A percentile compares a stretch with the other conserved stretches of the same genome.
These are phyloP conservation scores for Musa balbisiana DNA, from an alignment of 202 grass and related monocot genomes.

Conservation along the genomic window DNA sequence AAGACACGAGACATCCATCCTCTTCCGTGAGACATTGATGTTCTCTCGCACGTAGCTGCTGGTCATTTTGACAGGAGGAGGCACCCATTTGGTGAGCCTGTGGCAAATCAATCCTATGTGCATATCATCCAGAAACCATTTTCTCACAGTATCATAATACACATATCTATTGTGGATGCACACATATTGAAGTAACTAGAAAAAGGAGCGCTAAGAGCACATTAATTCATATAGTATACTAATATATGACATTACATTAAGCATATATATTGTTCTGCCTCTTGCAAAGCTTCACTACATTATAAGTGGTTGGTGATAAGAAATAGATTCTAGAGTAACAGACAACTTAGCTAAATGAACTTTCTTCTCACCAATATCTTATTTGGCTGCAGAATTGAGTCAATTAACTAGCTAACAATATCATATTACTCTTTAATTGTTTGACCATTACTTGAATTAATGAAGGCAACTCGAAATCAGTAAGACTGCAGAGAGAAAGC, in stretches of 20 bases:
- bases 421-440: not conserved
- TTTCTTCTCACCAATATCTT: too few relatives aligned
- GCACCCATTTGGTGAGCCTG: conserved; percentile 94
- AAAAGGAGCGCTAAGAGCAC: not conserved
- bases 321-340: not conserved
- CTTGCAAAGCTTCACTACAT: not conserved
- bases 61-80: conserved; percentile 86
- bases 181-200: not conserved
- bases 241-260: not conserved
- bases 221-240: too few relatives aligned
- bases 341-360: not conserved
- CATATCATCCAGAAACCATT: not conserved
- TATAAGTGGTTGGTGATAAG: not conserved
- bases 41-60: conserved; percentile 68
- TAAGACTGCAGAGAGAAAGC: not conserved
- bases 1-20: conserved; percentile 78
- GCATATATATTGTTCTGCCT: not conserved
- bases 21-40: conserved; percentile 67
- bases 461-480: not conserved
- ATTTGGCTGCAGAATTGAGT: too few relatives aligned
- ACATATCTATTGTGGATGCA: not conserved
- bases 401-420: too few relatives aligned
- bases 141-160: not conserved
- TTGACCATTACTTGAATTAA: not conserved
- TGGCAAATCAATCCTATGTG: not conserved